Base-by-base conservation (phyloP, 1,284 basidiomycete species). In the Rhodotorula sp. region DNA sequence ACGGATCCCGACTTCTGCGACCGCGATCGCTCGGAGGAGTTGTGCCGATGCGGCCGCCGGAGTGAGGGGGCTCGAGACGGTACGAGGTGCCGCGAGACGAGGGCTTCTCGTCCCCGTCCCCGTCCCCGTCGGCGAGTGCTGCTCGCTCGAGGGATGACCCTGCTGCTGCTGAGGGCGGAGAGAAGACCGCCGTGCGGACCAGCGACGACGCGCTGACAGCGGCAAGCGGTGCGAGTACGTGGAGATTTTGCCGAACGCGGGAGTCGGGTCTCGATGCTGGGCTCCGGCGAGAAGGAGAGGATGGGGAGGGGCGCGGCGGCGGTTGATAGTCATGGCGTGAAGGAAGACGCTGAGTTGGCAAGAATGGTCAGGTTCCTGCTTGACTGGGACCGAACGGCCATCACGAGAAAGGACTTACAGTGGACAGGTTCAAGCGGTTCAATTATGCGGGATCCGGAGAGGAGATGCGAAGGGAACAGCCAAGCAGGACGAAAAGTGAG, bases 191-290 rank as follows among this genome's bases (percentile, higher is more conserved):
- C 26, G n/a, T 0, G 46, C 39, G 3, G 20, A 47, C 58, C 43
- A 60, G 46, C 23, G 34, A 18, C 43, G 46, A 23, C 18, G 18
- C 47, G 64, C 47, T 5, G 26, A 12, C 10, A 43, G 39, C 6
- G 6, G 67, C 16, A 67, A 8, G 23, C 72, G 72, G 47, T 70
- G 59, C 29, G 68, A 68, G 52, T 68, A 73, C 39, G 72, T 70
- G 1, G 68, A 29, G 49, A 73, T 65, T 4, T 46, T 46, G 39
- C 68, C 72, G 52, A 68, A 62, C 0, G 62, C 51, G 1, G 65
- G 52, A 15, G 64, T 18, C 34, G 46, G 3, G 47, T 63, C 8
- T 47, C 20, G 31, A 39, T 61, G 15, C 62, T 61, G 48, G 3
- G 26, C 29, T 43, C 23, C 23, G 20, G 62, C n/a, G 16, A 70